phyloP scores from a whole-genome alignment of 108 stramenopile genomes.

The Nitzschia inconspicua region DNA sequence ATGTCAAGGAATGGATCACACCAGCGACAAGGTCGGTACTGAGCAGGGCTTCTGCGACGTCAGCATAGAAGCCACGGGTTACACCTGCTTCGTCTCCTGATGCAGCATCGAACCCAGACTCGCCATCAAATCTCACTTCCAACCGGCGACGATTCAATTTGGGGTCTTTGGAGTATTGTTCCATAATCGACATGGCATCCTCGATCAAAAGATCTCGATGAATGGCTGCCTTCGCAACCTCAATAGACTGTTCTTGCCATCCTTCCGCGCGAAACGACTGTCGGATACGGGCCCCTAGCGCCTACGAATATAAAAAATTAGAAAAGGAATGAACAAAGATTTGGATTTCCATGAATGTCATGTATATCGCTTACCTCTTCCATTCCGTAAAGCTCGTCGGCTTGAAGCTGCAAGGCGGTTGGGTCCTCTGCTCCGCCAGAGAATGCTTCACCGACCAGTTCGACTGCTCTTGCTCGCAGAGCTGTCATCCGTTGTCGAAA shows the following conservation, averaged over 20 bases:
- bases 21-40: constrained; percentile 29
- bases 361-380: constrained; percentile 42
- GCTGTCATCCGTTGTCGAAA: constrained; percentile 46
- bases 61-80: constrained; percentile 55
- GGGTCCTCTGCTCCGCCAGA: constrained; percentile 57
- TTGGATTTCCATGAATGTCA: not conserved
- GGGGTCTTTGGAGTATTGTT: constrained; percentile 26
- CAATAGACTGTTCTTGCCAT: constrained; percentile 45
- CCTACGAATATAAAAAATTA: not conserved
- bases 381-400: constrained; percentile 57
- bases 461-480: constrained; percentile 45
- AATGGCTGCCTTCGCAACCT: constrained; percentile 46
- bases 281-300: constrained; percentile 39
- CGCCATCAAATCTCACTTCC: constrained; percentile 49
- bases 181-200: constrained; percentile 40
- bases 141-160: constrained; percentile 27
- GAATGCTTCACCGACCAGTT: constrained; percentile 51
- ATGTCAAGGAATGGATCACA: constrained; percentile 10
- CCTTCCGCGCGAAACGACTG: constrained; percentile 34
- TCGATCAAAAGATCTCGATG: constrained; percentile 25
- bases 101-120: constrained; percentile 57
- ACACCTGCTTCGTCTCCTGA: constrained; percentile 58
- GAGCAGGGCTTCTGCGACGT: constrained; percentile 44
- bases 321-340: not conserved
- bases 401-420: constrained; percentile 50